A percentile compares a stretch with the other conserved stretches of the same genome.
phyloP scores from a whole-genome alignment of 257 asterid genomes.

The Nemophila menziesii region DNA sequence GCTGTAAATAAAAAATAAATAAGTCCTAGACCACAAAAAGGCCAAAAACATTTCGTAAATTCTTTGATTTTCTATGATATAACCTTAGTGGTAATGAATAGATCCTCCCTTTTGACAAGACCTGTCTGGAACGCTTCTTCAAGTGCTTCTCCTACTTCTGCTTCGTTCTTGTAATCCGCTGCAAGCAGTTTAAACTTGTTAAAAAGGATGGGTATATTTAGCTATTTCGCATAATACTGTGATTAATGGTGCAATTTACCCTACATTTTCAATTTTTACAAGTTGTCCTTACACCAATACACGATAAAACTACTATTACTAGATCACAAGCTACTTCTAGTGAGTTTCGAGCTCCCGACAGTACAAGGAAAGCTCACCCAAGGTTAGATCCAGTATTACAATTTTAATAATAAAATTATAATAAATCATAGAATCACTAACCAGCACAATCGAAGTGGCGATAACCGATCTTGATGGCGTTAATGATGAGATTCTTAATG shows the following conservation, averaged over 20 bases:
- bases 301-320: too few species aligned
- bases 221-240: too few species aligned
- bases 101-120: constrained; percentile 50
- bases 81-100: constrained; percentile 56
- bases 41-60: neutral
- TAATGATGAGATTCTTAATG: constrained; percentile 25
- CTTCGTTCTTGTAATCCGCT: constrained; percentile 62
- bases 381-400: neutral
- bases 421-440: neutral
- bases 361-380: neutral
- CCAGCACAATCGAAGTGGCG: constrained; percentile 65
- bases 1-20: constrained; percentile 20
- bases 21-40: neutral
- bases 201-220: too few species aligned
- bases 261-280: too few species aligned
- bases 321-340: too few species aligned
- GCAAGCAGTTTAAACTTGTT: constrained; percentile 14
- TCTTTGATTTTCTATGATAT: constrained; percentile 1
- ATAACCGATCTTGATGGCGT: constrained; percentile 40
- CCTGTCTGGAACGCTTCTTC: constrained; percentile 42
- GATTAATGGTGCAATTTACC: too few species aligned
- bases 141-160: constrained; percentile 58
- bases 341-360: too few species aligned
- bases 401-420: neutral
- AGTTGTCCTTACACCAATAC: too few species aligned